These are phyloP conservation scores for Helenozyma baotianmanensis DNA, from an alignment of 805 yeast genomes.

Conservation along the genomic window DNA sequence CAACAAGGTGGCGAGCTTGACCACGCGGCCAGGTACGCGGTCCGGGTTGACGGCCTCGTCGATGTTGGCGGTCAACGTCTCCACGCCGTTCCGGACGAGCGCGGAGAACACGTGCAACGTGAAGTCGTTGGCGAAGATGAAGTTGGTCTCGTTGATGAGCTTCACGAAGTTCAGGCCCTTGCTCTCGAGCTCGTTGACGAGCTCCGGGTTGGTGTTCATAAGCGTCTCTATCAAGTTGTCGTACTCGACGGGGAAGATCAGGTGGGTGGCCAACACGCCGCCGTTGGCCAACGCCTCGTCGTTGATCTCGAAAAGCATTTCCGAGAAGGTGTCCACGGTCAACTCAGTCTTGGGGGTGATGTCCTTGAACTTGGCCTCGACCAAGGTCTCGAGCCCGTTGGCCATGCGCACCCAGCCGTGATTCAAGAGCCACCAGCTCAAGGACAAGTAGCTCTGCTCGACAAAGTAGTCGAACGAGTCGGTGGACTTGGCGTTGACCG, in stretches of 20 bases:
- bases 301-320: conserved; percentile 23
- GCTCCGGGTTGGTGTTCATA: conserved; percentile 43
- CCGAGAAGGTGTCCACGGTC: conserved; percentile 55
- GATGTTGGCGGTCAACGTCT: conserved; percentile 33
- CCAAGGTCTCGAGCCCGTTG: conserved; percentile 49
- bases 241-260: conserved; percentile 34
- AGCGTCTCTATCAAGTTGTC: conserved; percentile 43
- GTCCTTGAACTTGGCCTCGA: conserved; percentile 54
- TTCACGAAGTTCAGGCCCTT: conserved; percentile 34
- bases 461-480: conserved; percentile 46
- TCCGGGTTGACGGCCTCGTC: conserved; percentile 22
- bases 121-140: conserved; percentile 32
- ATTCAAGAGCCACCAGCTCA: conserved; percentile 92
- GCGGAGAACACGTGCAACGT: conserved; percentile 27
- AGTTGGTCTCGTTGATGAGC: conserved; percentile 43
- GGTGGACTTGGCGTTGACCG: conserved; percentile 10
- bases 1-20: conserved; percentile 57
- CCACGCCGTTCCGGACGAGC: conserved; percentile 30
- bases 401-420: conserved; percentile 71
- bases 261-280: conserved; percentile 16
- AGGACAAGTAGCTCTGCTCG: conserved; percentile 78
- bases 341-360: conserved; percentile 73
- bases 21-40: conserved; percentile 12
- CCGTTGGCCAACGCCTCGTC: conserved; percentile 17
- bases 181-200: conserved; percentile 32